Evolutionary conservation across 1,139 yeast species (phyloP).

Genomic region (Protomyces inundatus): DNA sequence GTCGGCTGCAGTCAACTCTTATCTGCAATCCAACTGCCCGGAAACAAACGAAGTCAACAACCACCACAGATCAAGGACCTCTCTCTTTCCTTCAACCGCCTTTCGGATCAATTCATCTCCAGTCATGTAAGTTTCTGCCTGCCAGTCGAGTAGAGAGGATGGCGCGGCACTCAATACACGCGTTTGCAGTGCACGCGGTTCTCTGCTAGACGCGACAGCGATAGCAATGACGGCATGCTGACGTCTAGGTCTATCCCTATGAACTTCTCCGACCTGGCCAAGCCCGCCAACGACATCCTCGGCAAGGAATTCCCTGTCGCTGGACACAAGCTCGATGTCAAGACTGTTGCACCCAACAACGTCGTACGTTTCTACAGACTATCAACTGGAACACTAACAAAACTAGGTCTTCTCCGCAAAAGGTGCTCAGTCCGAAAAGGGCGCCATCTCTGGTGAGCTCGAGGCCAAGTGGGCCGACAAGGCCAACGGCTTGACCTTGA

Average conservation of each 20-base stretch:
- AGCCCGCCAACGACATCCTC: slow-evolving; percentile 82
- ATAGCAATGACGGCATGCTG: background rate
- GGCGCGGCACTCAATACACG: too few species aligned
- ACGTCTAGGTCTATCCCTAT: slow-evolving; percentile 20
- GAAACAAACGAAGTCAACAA: too few species aligned
- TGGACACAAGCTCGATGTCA: slow-evolving; percentile 81
- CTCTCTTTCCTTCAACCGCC: too few species aligned
- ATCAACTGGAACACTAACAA: background rate
- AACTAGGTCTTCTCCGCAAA: slow-evolving; percentile 64
- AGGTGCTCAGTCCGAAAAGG: slow-evolving; percentile 77
- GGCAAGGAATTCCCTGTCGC: slow-evolving; percentile 83
- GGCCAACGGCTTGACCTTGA: slow-evolving; percentile 83
- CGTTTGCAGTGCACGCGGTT: too few species aligned
- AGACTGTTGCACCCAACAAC: slow-evolving; percentile 94
- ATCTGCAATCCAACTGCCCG: too few species aligned
- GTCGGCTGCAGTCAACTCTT: background rate
- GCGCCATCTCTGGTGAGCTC: slow-evolving; percentile 78
- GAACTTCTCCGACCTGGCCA: slow-evolving; percentile 58
- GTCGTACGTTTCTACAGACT: slow-evolving; percentile 43
- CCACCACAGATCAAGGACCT: too few species aligned
- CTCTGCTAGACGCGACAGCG: too few species aligned
- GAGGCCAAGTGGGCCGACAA: slow-evolving; percentile 94
- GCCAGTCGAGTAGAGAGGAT: too few species aligned
- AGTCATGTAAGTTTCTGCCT: too few species aligned
- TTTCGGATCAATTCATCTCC: too few species aligned